Evolutionary conservation across 306 rosid species (phyloP).

Genomic region (Crataegus laevigata): DNA sequence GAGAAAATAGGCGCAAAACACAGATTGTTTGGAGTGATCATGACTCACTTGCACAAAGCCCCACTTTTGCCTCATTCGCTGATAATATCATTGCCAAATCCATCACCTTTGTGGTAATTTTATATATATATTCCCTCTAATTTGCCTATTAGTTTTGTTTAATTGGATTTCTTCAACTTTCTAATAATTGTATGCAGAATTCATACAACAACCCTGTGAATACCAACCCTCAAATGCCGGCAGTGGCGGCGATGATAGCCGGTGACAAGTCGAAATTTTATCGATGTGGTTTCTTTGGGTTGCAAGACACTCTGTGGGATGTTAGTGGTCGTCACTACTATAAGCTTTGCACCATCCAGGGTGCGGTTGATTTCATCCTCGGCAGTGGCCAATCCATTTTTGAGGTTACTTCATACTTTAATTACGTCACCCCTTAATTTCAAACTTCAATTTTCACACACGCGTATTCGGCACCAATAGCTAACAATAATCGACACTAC

Average conservation of each 20-base stretch:
- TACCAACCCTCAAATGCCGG: constrained; percentile 20
- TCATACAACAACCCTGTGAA: constrained; percentile 38
- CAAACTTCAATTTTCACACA: too few relatives aligned
- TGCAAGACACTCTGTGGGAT: constrained; percentile 94
- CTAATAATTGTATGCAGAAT: constrained; percentile 22
- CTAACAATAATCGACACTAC: too few relatives aligned
- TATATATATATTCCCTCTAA: too few relatives aligned
- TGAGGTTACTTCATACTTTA: constrained; percentile 33
- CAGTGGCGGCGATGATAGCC: constrained; percentile 55
- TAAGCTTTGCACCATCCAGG: constrained; percentile 54
- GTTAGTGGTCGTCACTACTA: constrained; percentile 61
- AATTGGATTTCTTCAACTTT: background rate
- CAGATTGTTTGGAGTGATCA: constrained; percentile 66
- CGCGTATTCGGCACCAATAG: too few relatives aligned
- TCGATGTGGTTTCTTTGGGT: constrained; percentile 52
- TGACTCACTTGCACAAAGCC: constrained; percentile 31
- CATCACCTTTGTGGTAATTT: constrained; percentile 54
- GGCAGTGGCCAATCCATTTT: constrained; percentile 67
- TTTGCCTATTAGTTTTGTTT: background rate
- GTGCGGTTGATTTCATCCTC: constrained; percentile 80
- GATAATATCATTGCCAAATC: constrained; percentile 42
- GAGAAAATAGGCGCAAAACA: constrained; percentile 41
- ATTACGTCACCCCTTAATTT: too few relatives aligned
- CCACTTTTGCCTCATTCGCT: constrained; percentile 55
- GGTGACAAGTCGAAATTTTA: constrained; percentile 50